phyloP scores from a whole-genome alignment of 2,329 filamentous ascomycete species.

The Colletotrichum theobromicola region DNA sequence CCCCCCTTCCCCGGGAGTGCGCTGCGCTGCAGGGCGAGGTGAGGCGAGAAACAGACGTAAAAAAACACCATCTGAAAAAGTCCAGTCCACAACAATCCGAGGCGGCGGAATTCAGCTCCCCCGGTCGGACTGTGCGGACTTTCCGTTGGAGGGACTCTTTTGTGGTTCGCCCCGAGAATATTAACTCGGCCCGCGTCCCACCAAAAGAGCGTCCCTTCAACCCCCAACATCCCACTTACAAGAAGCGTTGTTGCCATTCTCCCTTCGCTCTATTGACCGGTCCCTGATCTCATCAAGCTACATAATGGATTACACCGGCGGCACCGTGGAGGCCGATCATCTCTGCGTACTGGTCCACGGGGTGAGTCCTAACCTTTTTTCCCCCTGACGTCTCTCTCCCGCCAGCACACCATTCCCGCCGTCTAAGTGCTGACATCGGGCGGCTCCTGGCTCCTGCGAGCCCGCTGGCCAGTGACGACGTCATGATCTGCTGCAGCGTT shows the following conservation, averaged over 20 bases:
- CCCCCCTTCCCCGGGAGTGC: background rate
- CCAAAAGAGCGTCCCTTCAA: background rate
- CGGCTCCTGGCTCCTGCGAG: background rate
- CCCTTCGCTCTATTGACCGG: slow-evolving; percentile 36
- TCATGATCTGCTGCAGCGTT: slow-evolving; percentile 21
- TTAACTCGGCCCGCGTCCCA: slow-evolving; percentile 19
- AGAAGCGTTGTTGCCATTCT: slow-evolving; percentile 30
- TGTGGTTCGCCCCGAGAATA: slow-evolving; percentile 17
- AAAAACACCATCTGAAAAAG: background rate
- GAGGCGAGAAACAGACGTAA: background rate
- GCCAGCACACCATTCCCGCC: background rate
- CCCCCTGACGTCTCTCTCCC: background rate
- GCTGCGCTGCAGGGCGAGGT: background rate
- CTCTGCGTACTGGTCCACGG: slow-evolving; percentile 81
- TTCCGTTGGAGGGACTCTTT: slow-evolving; percentile 19
- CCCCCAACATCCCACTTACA: background rate
- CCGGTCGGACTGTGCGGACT: slow-evolving; percentile 15
- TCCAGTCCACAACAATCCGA: background rate
- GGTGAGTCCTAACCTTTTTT: slow-evolving; percentile 51
- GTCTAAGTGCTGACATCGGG: background rate
- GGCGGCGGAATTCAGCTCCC: background rate
- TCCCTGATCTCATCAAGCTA: slow-evolving; percentile 32
- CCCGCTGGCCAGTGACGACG: background rate
- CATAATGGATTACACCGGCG: slow-evolving; percentile 55
- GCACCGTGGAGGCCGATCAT: slow-evolving; percentile 65